Percentiles rank a stretch among this genome's conserved stretches.
phyloP scores from a whole-genome alignment of 495 filamentous ascomycete genomes.

The Baudoinia panamericana region DNA sequence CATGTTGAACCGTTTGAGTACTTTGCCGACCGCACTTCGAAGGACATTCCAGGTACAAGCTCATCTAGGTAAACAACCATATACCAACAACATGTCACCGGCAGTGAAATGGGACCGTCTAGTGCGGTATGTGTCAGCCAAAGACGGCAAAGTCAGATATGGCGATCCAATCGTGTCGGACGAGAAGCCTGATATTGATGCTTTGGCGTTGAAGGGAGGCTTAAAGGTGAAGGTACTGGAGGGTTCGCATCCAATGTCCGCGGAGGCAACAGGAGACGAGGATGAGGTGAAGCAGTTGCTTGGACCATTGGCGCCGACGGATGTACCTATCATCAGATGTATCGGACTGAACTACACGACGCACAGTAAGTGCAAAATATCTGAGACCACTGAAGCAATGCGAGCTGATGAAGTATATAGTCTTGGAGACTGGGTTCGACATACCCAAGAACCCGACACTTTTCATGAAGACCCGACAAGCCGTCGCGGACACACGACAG shows the following conservation, averaged over 20 bases:
- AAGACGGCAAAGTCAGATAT: slow-evolving; percentile 33
- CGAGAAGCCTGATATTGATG: slow-evolving; percentile 32
- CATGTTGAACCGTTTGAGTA: no score
- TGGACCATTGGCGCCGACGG: slow-evolving; percentile 21
- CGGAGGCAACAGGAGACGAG: slow-evolving; percentile 13
- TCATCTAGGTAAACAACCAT: no score
- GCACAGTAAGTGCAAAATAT: slow-evolving; percentile 23
- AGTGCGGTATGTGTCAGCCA: slow-evolving; percentile 37
- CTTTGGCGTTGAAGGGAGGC: slow-evolving; percentile 21
- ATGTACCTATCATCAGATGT: slow-evolving; percentile 27
- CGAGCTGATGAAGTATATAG: no score
- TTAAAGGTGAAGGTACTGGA: slow-evolving; percentile 23
- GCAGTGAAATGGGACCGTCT: slow-evolving; percentile 34
- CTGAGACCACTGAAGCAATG: no score
- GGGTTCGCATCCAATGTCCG: slow-evolving; percentile 4
- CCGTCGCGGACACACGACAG: slow-evolving; percentile 32
- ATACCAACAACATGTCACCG: no score
- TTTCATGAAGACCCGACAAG: slow-evolving; percentile 39
- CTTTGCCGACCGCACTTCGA: no score
- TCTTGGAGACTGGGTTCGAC: slow-evolving; percentile 37
- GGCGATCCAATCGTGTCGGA: slow-evolving; percentile 39
- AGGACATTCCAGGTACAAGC: no score
- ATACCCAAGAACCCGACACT: slow-evolving; percentile 38
- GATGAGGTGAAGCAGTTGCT: slow-evolving; percentile 24
- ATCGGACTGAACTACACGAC: slow-evolving; percentile 28